phyloP scores from a whole-genome alignment of 2,329 filamentous ascomycete species.

The Clarireedia homoeocarpa region DNA sequence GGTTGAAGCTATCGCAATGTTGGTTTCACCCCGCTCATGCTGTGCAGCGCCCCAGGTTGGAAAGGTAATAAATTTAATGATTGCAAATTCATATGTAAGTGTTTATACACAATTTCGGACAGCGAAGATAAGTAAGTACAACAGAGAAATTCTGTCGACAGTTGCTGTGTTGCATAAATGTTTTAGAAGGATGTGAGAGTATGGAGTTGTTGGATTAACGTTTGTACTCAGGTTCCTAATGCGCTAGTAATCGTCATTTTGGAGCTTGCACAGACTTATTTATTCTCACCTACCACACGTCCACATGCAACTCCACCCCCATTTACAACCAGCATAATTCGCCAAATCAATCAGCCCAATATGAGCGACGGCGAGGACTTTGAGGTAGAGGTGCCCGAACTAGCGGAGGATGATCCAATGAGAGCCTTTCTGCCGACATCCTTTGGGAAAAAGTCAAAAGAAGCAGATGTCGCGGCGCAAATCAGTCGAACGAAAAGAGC shows the following conservation, averaged over 20 bases:
- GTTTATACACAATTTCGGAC: neutral
- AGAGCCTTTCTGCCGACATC: slow-evolving; percentile 70
- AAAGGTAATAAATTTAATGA: neutral
- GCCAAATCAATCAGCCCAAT: neutral
- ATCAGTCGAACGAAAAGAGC: slow-evolving; percentile 69
- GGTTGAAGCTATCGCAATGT: slow-evolving; percentile 8
- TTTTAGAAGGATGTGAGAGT: neutral
- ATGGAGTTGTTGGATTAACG: neutral
- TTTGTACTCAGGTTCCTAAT: neutral
- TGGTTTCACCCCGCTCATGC: slow-evolving; percentile 17
- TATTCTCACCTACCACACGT: neutral
- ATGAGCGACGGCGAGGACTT: slow-evolving; percentile 57
- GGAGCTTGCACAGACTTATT: neutral
- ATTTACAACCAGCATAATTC: neutral
- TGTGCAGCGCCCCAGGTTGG: slow-evolving; percentile 9
- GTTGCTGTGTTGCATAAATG: neutral
- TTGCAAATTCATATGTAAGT: neutral
- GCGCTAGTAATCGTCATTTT: neutral
- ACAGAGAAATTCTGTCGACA: neutral
- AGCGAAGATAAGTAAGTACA: neutral
- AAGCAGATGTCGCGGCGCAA: slow-evolving; percentile 69
- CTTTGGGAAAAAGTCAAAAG: slow-evolving; percentile 75
- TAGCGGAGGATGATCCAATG: slow-evolving; percentile 60
- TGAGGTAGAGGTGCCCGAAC: slow-evolving; percentile 45
- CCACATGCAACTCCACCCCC: neutral